These are phyloP conservation scores for Chaetothyriales sp. DNA, from an alignment of 2,329 filamentous ascomycete genomes.

Conservation along the genomic window DNA sequence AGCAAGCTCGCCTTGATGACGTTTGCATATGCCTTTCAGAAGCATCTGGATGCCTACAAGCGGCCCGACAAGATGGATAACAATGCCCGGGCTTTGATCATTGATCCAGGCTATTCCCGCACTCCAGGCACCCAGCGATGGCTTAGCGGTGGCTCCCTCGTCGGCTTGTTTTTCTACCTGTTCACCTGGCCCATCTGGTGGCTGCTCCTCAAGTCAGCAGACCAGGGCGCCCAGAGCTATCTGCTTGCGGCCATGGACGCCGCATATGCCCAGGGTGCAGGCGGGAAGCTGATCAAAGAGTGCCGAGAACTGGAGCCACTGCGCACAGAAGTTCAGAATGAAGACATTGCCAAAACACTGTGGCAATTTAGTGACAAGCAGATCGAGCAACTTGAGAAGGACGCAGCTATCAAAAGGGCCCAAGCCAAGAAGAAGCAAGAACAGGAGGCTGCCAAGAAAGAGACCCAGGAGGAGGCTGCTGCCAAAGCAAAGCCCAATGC, in stretches of 20 bases:
- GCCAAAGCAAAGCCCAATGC: conserved; percentile 4
- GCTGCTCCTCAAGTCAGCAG: conserved; percentile 71
- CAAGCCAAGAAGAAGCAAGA: conserved; percentile 39
- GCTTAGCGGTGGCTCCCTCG: conserved; percentile 69
- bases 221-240: conserved; percentile 74
- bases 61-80: conserved; percentile 69
- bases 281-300: conserved; percentile 72
- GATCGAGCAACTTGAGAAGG: conserved; percentile 68
- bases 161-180: conserved; percentile 64
- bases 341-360: conserved; percentile 63
- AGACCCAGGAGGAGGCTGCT: conserved; percentile 14
- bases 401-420: conserved; percentile 49
- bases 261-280: conserved; percentile 46
- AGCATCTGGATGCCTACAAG: conserved; percentile 71
- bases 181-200: conserved; percentile 67
- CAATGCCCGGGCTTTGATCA: conserved; percentile 69
- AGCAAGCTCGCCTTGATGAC: conserved; percentile 66
- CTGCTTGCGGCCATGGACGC: conserved; percentile 75
- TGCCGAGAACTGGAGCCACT: conserved; percentile 62
- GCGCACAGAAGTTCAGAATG: conserved; percentile 60
- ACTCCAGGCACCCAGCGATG: conserved; percentile 80
- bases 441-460: conserved; percentile 12
- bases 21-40: conserved; percentile 82
- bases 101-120: conserved; percentile 70
- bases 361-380: conserved; percentile 83